These are phyloP conservation scores for Evansstolkia leycettana DNA, from an alignment of 495 filamentous ascomycete genomes.

Conservation along the genomic window DNA sequence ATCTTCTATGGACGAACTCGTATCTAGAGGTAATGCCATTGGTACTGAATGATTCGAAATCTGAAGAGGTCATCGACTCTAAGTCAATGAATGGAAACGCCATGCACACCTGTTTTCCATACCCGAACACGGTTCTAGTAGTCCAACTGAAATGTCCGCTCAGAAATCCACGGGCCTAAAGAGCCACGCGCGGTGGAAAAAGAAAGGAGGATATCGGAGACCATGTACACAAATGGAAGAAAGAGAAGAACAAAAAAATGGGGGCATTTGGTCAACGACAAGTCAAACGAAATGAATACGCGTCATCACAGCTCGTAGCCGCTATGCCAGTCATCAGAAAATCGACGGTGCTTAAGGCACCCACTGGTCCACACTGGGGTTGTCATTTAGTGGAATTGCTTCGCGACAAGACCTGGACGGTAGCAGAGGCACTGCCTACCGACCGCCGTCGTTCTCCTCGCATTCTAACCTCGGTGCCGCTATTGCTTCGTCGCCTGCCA, in stretches of 20 bases:
- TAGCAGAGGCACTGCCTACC: conserved; percentile 21
- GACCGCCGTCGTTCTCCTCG: conserved; percentile 28
- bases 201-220: conserved; percentile 25
- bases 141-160: conserved; percentile 30
- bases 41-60: conserved; percentile 15
- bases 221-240: conserved; percentile 38
- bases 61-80: conserved; percentile 22
- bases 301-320: conserved; percentile 28
- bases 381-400: conserved; percentile 34
- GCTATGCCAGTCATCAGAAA: conserved; percentile 29
- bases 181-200: conserved; percentile 20
- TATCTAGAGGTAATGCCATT: conserved; percentile 4
- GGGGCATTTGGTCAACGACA: neutral
- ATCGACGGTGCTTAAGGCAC: conserved; percentile 17
- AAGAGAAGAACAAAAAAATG: conserved; percentile 6
- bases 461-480: conserved; percentile 32
- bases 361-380: conserved; percentile 10
- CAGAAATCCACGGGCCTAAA: conserved; percentile 12
- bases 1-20: neutral
- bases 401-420: conserved; percentile 30
- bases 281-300: conserved; percentile 2
- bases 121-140: conserved; percentile 38
- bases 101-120: conserved; percentile 38
- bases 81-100: conserved; percentile 32
- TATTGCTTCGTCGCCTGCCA: conserved; percentile 34